Percentiles rank a stretch among this genome's conserved stretches.
phyloP scores from a whole-genome alignment of 306 rosid species.

The Macrotyloma uniflorum region DNA sequence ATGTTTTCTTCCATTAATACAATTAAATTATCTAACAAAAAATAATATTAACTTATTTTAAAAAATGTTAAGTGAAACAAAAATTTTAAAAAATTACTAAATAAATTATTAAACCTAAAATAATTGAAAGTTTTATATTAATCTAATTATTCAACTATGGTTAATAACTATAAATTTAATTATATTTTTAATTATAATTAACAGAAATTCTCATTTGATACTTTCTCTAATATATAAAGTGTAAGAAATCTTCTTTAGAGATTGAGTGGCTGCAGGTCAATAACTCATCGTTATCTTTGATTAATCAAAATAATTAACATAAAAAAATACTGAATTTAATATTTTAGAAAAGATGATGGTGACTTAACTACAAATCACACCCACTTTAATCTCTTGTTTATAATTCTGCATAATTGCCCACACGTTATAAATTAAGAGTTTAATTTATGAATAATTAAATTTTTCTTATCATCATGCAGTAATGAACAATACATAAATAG shows the following conservation, averaged over 20 bases:
- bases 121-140: too few relatives aligned
- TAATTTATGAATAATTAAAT: neutral
- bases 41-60: too few relatives aligned
- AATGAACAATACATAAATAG: neutral
- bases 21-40: too few relatives aligned
- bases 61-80: too few relatives aligned
- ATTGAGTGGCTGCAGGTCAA: neutral
- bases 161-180: too few relatives aligned
- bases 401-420: neutral
- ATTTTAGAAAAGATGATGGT: neutral
- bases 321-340: neutral
- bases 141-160: too few relatives aligned
- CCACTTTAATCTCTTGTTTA: neutral
- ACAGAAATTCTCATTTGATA: neutral
- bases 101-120: too few relatives aligned
- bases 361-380: neutral
- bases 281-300: neutral
- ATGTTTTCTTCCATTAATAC: too few relatives aligned
- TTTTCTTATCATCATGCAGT: neutral
- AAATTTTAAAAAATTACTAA: too few relatives aligned
- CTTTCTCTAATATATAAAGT: neutral
- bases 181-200: too few relatives aligned
- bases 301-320: neutral
- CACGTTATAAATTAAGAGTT: neutral
- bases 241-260: neutral